phyloP scores from a whole-genome alignment of 805 yeast species.

The Ogataea allantospora region DNA sequence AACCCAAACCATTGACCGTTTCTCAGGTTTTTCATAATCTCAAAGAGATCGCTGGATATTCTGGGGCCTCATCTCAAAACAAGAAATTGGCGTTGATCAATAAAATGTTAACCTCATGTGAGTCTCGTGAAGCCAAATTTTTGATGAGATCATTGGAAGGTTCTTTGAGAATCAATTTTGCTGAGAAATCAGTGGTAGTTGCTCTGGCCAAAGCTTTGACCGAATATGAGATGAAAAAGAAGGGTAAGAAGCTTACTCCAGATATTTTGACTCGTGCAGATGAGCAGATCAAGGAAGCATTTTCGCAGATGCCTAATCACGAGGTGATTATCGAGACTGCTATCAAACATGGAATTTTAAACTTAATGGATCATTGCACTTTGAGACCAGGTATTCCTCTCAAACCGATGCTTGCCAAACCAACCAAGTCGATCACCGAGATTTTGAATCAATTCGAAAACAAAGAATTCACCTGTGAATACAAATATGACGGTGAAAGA shows the following conservation, averaged over 20 bases:
- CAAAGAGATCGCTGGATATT: constrained; percentile 69
- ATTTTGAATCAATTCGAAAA: constrained; percentile 85
- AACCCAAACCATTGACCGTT: constrained; percentile 77
- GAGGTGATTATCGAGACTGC: constrained; percentile 71
- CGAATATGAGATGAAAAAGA: constrained; percentile 48
- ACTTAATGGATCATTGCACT: constrained; percentile 64
- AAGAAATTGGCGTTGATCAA: constrained; percentile 78
- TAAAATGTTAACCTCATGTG: constrained; percentile 80
- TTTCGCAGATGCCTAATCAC: constrained; percentile 87
- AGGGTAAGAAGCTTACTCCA: constrained; percentile 27
- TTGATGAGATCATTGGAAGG: constrained; percentile 90
- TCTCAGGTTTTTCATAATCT: constrained; percentile 70
- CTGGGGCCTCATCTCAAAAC: constrained; percentile 81
- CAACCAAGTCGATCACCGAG: constrained; percentile 91
- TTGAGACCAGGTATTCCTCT: constrained; percentile 91
- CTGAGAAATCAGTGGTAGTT: constrained; percentile 86
- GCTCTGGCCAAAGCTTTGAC: constrained; percentile 83
- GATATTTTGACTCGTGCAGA: constrained; percentile 66
- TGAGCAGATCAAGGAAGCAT: constrained; percentile 77
- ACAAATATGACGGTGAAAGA: constrained; percentile 96
- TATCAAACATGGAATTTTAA: constrained; percentile 62
- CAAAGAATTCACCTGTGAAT: constrained; percentile 88
- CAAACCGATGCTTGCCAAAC: constrained; percentile 98
- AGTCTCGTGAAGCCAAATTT: constrained; percentile 85
- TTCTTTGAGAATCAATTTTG: constrained; percentile 86